A percentile compares a stretch with the other conserved stretches of the same genome.
Evolutionary conservation across 2,329 filamentous ascomycete genomes (phyloP).

Genomic region (Penicillium sp.): DNA sequence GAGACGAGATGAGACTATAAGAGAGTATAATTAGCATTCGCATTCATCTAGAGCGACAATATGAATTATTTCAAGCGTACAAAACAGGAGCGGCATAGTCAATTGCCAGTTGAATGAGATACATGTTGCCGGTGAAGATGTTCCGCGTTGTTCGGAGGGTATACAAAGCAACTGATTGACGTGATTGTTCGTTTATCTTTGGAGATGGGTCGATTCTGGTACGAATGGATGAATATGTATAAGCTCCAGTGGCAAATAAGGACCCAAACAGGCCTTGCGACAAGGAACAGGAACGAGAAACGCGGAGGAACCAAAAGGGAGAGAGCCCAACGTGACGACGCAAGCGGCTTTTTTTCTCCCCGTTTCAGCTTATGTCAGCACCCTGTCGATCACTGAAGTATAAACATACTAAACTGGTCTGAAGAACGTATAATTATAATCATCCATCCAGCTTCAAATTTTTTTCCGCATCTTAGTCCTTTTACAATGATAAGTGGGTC

Average conservation of each 20-base stretch:
- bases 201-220: background rate
- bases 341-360: conserved; percentile 7
- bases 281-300: conserved; percentile 1
- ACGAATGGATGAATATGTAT: background rate
- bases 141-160: conserved; percentile 6
- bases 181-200: background rate
- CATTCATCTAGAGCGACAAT: background rate
- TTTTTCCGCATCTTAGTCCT: too few species aligned
- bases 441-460: too few species aligned
- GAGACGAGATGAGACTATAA: conserved; percentile 59
- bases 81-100: conserved; percentile 53
- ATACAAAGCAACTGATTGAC: conserved; percentile 8
- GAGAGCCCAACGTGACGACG: conserved; percentile 2
- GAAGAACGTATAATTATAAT: too few species aligned
- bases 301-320: background rate
- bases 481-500: background rate
- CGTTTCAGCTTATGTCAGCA: conserved; percentile 4
- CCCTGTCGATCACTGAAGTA: background rate
- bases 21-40: background rate
- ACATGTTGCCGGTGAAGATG: conserved; percentile 31
- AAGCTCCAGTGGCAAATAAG: background rate
- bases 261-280: background rate
- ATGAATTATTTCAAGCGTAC: conserved; percentile 31
- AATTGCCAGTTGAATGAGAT: conserved; percentile 40
- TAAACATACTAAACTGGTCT: background rate